phyloP scores from a whole-genome alignment of 495 filamentous ascomycete genomes.

The Talaromyces proteolyticus region DNA sequence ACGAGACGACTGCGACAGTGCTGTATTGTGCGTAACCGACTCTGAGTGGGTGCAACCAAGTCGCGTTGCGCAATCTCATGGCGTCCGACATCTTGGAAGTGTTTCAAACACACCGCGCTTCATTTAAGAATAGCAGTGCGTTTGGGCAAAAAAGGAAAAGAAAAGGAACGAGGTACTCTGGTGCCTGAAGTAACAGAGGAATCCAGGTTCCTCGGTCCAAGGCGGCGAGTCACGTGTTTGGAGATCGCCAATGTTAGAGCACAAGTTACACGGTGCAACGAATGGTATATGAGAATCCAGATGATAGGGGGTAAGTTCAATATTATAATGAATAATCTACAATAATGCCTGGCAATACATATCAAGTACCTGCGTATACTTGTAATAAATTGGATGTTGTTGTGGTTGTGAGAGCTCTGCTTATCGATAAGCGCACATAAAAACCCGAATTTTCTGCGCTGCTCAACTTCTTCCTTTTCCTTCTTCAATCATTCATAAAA shows the following conservation, averaged over 20 bases:
- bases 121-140: neutral
- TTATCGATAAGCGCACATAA: constrained; percentile 42
- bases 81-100: neutral
- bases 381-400: too few relatives aligned
- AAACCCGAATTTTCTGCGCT: constrained; percentile 19
- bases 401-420: too few relatives aligned
- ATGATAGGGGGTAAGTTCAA: too few relatives aligned
- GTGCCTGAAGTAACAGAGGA: too few relatives aligned
- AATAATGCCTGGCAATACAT: too few relatives aligned
- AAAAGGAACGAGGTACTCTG: too few relatives aligned
- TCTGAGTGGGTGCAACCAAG: constrained; percentile 51
- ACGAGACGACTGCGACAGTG: neutral
- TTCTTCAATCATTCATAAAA: constrained; percentile 27
- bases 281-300: too few relatives aligned
- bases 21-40: constrained; percentile 19
- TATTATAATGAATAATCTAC: too few relatives aligned
- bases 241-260: neutral
- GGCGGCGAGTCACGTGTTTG: constrained; percentile 3
- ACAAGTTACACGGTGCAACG: constrained; percentile 13
- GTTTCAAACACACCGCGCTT: neutral
- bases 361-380: too few relatives aligned
- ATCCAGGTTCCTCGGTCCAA: too few relatives aligned
- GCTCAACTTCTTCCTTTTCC: constrained; percentile 29
- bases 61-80: constrained; percentile 26
- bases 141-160: too few relatives aligned